These are phyloP conservation scores for Cyberlindnera amylophila DNA, from an alignment of 805 yeast species.

Conservation along the genomic window DNA sequence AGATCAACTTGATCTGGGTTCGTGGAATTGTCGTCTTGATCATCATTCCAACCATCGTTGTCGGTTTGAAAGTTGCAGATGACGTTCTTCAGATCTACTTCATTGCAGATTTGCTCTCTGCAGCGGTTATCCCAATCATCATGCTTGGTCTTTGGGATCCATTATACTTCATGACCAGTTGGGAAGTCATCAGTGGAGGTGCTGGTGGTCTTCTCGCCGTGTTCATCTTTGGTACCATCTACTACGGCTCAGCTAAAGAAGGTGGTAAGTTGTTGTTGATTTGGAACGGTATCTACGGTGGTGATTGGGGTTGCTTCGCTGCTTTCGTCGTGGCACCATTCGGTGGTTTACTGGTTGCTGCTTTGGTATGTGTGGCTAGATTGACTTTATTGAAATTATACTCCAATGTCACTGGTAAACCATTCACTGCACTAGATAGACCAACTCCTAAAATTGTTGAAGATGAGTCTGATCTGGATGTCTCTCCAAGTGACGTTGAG, in stretches of 20 bases:
- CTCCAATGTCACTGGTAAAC: conserved; percentile 18
- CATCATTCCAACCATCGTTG: conserved; percentile 84
- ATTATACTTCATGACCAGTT: conserved; percentile 69
- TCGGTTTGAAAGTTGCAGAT: conserved; percentile 77
- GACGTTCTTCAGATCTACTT: conserved; percentile 82
- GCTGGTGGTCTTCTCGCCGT: conserved; percentile 77
- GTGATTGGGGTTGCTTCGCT: conserved; percentile 93
- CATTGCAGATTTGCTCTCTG: conserved; percentile 86
- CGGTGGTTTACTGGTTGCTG: conserved; percentile 64
- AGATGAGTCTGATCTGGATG: background rate
- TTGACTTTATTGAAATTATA: conserved; percentile 28
- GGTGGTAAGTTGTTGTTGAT: conserved; percentile 76
- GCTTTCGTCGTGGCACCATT: conserved; percentile 90
- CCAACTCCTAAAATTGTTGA: conserved; percentile 3
- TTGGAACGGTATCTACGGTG: conserved; percentile 74
- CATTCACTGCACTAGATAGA: conserved; percentile 34
- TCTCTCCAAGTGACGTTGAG: background rate
- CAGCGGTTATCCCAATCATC: conserved; percentile 80
- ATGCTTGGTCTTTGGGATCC: conserved; percentile 70
- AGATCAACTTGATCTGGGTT: conserved; percentile 58
- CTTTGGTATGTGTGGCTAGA: conserved; percentile 48
- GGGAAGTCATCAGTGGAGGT: conserved; percentile 82
- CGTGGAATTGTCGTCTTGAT: conserved; percentile 68
- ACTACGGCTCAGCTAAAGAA: conserved; percentile 64
- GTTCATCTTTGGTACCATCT: conserved; percentile 79